Percentiles rank a stretch among this genome's conserved stretches.
Evolutionary conservation across 306 rosid genomes (phyloP).

Genomic region (Comarum palustre): DNA sequence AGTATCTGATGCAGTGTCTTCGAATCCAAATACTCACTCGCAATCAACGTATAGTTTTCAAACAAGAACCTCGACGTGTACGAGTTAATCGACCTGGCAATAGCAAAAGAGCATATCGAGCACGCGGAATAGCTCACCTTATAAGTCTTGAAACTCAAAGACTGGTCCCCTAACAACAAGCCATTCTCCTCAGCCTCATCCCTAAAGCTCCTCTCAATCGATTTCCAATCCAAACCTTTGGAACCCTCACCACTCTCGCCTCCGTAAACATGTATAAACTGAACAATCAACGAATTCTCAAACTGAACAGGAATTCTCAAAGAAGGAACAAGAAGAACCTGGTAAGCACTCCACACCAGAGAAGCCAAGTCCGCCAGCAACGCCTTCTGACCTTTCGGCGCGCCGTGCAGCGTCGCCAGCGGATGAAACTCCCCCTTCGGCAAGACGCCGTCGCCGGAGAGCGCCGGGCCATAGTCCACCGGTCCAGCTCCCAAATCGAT

Average conservation of each 20-base stretch:
- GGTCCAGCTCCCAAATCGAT: conserved; percentile 89
- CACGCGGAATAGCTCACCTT: conserved; percentile 48
- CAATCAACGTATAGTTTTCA: conserved; percentile 84
- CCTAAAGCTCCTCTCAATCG: conserved; percentile 55
- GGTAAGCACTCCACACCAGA: conserved; percentile 70
- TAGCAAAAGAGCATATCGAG: conserved; percentile 63
- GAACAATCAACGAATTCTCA: conserved; percentile 64
- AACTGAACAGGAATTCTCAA: conserved; percentile 69
- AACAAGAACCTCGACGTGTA: conserved; percentile 87
- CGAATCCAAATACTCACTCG: conserved; percentile 91
- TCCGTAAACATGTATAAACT: conserved; percentile 59
- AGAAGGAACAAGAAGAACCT: conserved; percentile 82
- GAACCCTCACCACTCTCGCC: conserved; percentile 37
- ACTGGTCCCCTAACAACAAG: conserved; percentile 64
- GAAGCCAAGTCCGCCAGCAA: conserved; percentile 76
- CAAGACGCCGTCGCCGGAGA: conserved; percentile 79
- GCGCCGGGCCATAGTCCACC: conserved; percentile 80
- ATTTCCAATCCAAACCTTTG: conserved; percentile 63
- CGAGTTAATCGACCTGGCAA: conserved; percentile 68
- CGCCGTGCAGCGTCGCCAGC: conserved; percentile 61
- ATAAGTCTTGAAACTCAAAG: conserved; percentile 53
- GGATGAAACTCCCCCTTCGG: conserved; percentile 94
- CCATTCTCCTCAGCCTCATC: conserved; percentile 55
- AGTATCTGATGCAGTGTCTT: conserved; percentile 78
- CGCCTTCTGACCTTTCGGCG: conserved; percentile 63